phyloP scores from a whole-genome alignment of 129 eudicot species.

The sunflower (Helianthus annuus) region HanXRQr2.0-SUNRISE NC_035448.2:18405957-18406456 shows the following conservation, averaged over 20 bases:
- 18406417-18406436: too few species aligned
- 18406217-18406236: constrained; percentile 97
- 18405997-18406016: constrained; percentile 61
- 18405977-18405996: constrained; percentile 78
- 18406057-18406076: constrained; percentile 56
- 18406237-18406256: not conserved
- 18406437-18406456: too few species aligned
- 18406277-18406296: not conserved
- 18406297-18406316: not conserved
- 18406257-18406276: too few species aligned
- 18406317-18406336: too few species aligned
- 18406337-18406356: too few species aligned
- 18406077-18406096: not conserved
- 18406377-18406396: too few species aligned
- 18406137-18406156: constrained; percentile 51
- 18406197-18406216: constrained; percentile 90
- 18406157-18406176: constrained; percentile 75
- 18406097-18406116: not conserved
- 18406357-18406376: too few species aligned
- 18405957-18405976: constrained; percentile 71
- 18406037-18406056: constrained; percentile 74
- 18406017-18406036: constrained; percentile 46
- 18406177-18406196: constrained; percentile 77
- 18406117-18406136: not conserved
- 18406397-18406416: too few species aligned